phyloP scores from a whole-genome alignment of 345 rosid species.

The Erodium maritimum region DNA sequence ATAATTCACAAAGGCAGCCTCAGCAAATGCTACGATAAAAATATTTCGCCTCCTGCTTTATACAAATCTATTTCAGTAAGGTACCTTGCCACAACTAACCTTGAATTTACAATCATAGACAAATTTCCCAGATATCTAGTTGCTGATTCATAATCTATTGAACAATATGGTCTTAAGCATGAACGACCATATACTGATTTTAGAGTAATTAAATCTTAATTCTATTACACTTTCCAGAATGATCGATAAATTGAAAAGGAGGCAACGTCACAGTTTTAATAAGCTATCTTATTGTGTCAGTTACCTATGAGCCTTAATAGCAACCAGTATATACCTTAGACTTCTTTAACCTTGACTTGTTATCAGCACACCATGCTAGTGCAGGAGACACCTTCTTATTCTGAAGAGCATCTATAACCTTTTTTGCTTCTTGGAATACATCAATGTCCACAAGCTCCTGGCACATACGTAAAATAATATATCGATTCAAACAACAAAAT shows the following conservation, averaged over 20 bases:
- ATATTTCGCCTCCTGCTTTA: too few relatives aligned
- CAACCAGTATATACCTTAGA: conserved; percentile 44
- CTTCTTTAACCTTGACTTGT: conserved; percentile 83
- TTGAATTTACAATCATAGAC: neutral
- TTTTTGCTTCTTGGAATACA: conserved; percentile 80
- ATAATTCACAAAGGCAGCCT: neutral
- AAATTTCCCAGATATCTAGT: neutral
- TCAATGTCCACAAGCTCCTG: conserved; percentile 97
- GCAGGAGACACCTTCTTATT: conserved; percentile 80
- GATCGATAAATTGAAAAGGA: neutral
- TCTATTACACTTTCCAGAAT: neutral
- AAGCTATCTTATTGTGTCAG: too few relatives aligned
- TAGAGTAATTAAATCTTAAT: neutral
- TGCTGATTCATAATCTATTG: neutral
- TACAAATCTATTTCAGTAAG: neutral
- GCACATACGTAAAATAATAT: conserved; percentile 4
- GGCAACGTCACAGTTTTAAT: neutral
- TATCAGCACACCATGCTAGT: conserved; percentile 84
- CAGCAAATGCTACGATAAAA: neutral
- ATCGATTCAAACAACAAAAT: neutral
- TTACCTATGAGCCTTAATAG: neutral
- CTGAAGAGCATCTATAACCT: conserved; percentile 76
- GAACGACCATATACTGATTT: neutral
- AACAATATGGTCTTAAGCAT: neutral
- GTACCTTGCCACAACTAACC: neutral